Percentiles rank a stretch among this genome's conserved stretches.
These are phyloP conservation scores for Neolentinus lepideus DNA, from an alignment of 1,284 basidiomycete species.

Conservation along the genomic window DNA sequence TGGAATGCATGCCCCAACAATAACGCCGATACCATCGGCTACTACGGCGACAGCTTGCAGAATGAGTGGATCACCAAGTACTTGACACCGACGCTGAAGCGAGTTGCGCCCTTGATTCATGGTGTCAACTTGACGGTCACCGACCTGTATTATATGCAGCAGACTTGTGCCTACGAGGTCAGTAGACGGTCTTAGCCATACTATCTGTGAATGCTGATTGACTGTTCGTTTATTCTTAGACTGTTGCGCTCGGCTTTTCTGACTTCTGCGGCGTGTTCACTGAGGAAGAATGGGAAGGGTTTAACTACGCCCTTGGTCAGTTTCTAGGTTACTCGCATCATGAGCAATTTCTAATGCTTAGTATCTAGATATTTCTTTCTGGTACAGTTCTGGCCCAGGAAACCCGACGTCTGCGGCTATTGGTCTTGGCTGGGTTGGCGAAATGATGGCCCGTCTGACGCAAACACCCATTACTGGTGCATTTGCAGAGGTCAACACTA, in stretches of 20 bases:
- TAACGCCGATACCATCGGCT: conserved; percentile 20
- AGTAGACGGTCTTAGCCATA: conserved; percentile 1
- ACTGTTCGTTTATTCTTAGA: conserved; percentile 25
- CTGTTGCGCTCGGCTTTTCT: conserved; percentile 57
- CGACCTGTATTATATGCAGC: conserved; percentile 41
- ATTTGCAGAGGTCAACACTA: conserved; percentile 49
- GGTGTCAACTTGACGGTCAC: conserved; percentile 42
- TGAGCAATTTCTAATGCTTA: conserved; percentile 8
- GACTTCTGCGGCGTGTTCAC: conserved; percentile 52
- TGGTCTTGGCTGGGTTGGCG: conserved; percentile 59
- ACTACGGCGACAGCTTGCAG: conserved; percentile 21
- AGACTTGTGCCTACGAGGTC: conserved; percentile 26
- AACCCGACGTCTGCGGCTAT: conserved; percentile 47
- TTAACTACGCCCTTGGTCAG: conserved; percentile 42
- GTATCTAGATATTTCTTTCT: conserved; percentile 29
- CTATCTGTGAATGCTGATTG: conserved; percentile 8
- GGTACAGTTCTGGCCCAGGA: conserved; percentile 50
- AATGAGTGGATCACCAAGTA: conserved; percentile 46
- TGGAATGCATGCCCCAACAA: conserved; percentile 38
- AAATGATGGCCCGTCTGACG: conserved; percentile 44
- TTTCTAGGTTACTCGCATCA: conserved; percentile 14
- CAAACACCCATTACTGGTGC: conserved; percentile 41
- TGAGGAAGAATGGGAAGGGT: conserved; percentile 59
- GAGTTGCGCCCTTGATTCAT: conserved; percentile 37
- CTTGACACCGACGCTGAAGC: conserved; percentile 39